Evolutionary conservation across 208 protist species (phyloP).

Genomic region (Leishmania martiniquensis): DNA sequence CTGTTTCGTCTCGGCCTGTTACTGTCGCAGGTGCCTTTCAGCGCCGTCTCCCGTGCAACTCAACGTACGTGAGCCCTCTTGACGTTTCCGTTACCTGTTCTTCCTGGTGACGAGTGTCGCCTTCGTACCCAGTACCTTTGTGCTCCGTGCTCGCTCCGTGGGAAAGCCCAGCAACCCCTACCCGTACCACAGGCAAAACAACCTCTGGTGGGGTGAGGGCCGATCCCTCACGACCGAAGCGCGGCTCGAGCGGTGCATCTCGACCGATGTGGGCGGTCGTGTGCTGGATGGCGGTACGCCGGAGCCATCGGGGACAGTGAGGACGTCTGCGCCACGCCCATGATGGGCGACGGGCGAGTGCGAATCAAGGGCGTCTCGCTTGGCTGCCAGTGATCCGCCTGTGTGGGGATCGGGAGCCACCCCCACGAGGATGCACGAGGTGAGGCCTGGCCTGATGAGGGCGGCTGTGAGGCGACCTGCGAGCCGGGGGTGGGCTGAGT

Average conservation of each 20-base stretch:
- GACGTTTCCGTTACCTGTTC: neutral
- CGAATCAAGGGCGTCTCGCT: neutral
- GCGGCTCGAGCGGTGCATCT: neutral
- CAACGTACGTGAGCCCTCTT: neutral
- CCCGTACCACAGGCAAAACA: neutral
- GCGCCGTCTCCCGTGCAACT: neutral
- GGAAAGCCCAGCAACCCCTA: neutral
- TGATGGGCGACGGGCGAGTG: neutral
- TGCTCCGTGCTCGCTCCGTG: neutral
- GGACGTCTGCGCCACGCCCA: neutral
- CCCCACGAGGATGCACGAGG: neutral
- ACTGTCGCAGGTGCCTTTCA: neutral
- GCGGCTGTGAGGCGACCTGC: neutral
- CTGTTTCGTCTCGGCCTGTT: neutral
- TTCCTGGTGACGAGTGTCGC: neutral
- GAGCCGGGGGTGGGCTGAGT: neutral
- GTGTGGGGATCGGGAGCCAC: neutral
- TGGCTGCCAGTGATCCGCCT: neutral
- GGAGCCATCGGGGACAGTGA: neutral
- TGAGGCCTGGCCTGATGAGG: neutral
- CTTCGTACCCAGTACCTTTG: neutral
- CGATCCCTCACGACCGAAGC: neutral
- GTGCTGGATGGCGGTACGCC: neutral
- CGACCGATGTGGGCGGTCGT: neutral
- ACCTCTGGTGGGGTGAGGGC: neutral